Percentiles rank a stretch among this genome's conserved stretches.
These are phyloP conservation scores for Urtica urens DNA, from an alignment of 306 rosid species.

Conservation along the genomic window DNA sequence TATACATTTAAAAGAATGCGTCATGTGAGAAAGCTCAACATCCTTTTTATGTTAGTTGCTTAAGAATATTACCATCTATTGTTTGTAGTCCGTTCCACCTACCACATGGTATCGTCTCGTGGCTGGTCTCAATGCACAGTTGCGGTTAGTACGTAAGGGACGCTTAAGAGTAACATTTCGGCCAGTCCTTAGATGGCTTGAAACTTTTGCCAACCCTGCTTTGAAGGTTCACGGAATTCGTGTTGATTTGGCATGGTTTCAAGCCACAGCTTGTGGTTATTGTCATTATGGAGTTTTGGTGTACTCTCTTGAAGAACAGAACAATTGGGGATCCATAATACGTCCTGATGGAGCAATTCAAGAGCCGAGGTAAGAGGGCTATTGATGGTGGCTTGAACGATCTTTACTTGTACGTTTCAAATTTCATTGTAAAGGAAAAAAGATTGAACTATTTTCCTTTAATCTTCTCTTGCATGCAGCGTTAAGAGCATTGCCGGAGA, in stretches of 20 bases:
- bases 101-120: slow-evolving; percentile 92
- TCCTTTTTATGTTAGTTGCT: background rate
- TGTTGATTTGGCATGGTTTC: slow-evolving; percentile 87
- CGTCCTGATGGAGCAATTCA: slow-evolving; percentile 34
- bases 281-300: slow-evolving; percentile 83
- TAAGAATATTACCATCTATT: background rate
- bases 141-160: slow-evolving; percentile 85
- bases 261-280: slow-evolving; percentile 80
- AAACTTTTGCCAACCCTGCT: slow-evolving; percentile 81
- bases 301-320: slow-evolving; percentile 45
- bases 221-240: slow-evolving; percentile 52
- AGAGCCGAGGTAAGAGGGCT: slow-evolving; percentile 66
- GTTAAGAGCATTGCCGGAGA: slow-evolving; percentile 30
- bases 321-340: slow-evolving; percentile 20
- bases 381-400: slow-evolving; percentile 14
- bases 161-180: slow-evolving; percentile 73
- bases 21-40: background rate
- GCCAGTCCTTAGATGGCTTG: slow-evolving; percentile 83
- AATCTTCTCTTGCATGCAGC: slow-evolving; percentile 25
- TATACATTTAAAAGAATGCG: background rate
- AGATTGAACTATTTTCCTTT: background rate
- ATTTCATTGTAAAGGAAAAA: background rate
- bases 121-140: slow-evolving; percentile 89
- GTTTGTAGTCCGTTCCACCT: slow-evolving; percentile 75
- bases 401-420: background rate